phyloP scores from a whole-genome alignment of 768 basidiomycete species.

The Serendipita sp. region DNA sequence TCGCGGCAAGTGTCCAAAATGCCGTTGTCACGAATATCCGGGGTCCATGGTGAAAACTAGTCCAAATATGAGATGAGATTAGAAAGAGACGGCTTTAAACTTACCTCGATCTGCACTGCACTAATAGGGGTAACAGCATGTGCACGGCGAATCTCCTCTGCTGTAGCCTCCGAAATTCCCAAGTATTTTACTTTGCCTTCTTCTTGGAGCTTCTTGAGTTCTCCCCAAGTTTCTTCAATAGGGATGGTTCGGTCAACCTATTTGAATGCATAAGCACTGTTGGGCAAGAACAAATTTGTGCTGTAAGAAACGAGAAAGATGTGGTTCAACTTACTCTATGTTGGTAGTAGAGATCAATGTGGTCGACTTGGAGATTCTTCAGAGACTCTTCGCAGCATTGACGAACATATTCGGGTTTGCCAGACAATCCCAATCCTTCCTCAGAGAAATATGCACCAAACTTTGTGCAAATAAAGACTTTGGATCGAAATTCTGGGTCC shows the following conservation, averaged over 20 bases:
- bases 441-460: neutral
- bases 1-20: constrained; percentile 22
- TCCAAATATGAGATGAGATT: neutral
- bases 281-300: constrained; percentile 9
- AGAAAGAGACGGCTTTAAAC: neutral
- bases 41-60: constrained; percentile 14
- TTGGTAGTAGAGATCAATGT: constrained; percentile 13
- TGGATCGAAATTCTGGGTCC: neutral
- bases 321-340: neutral
- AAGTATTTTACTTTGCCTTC: constrained; percentile 35
- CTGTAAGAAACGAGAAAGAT: neutral
- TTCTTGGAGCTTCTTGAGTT: constrained; percentile 13
- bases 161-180: constrained; percentile 37
- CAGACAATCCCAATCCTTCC: neutral
- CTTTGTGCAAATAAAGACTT: constrained; percentile 1
- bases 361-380: constrained; percentile 10
- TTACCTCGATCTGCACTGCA: constrained; percentile 13
- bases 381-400: constrained; percentile 11
- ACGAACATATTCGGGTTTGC: constrained; percentile 12
- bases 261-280: no score
- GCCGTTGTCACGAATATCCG: constrained; percentile 13
- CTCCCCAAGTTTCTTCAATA: constrained; percentile 14
- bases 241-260: constrained; percentile 15
- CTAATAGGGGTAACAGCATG: constrained; percentile 15
- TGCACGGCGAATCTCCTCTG: constrained; percentile 32